phyloP scores from a whole-genome alignment of 768 basidiomycete genomes.

The Dacryopinax primogenitus region DNA sequence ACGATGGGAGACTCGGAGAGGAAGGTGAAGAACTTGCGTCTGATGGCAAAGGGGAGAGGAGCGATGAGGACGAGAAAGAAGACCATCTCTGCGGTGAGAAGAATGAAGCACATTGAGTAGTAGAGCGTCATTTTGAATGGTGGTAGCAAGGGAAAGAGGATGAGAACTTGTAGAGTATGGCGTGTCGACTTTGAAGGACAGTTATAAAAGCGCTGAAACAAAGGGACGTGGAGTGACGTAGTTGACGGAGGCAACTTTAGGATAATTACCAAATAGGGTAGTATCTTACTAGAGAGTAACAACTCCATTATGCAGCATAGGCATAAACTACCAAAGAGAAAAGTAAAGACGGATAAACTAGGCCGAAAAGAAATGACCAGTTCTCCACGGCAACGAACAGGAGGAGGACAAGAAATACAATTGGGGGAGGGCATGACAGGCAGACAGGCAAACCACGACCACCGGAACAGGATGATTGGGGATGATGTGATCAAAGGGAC shows the following conservation, averaged over 20 bases:
- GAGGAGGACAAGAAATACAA: neutral
- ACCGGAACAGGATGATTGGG: no score
- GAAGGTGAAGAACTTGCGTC: conserved; percentile 25
- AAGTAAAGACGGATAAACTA: neutral
- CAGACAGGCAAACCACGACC: no score
- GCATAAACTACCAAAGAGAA: conserved; percentile 7
- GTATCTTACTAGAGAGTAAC: conserved; percentile 5
- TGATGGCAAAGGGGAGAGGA: conserved; percentile 80
- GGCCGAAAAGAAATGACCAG: neutral
- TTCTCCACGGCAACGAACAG: neutral
- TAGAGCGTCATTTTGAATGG: conserved; percentile 2
- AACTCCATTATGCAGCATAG: conserved; percentile 1
- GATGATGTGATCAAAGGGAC: no score
- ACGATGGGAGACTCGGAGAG: conserved; percentile 39
- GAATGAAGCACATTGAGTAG: conserved; percentile 67
- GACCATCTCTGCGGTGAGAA: conserved; percentile 71
- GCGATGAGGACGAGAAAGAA: conserved; percentile 76
- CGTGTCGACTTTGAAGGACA: no score
- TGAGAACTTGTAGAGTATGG: neutral
- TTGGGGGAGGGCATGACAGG: neutral
- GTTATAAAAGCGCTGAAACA: neutral
- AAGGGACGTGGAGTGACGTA: neutral
- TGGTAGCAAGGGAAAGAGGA: neutral
- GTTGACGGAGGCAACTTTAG: no score
- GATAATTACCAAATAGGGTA: no score